Percentiles rank a stretch among this genome's conserved stretches.
Conservation (phyloP, 2,329 filamentous ascomycete species). For the Dactylellina parvicollis region DNA sequence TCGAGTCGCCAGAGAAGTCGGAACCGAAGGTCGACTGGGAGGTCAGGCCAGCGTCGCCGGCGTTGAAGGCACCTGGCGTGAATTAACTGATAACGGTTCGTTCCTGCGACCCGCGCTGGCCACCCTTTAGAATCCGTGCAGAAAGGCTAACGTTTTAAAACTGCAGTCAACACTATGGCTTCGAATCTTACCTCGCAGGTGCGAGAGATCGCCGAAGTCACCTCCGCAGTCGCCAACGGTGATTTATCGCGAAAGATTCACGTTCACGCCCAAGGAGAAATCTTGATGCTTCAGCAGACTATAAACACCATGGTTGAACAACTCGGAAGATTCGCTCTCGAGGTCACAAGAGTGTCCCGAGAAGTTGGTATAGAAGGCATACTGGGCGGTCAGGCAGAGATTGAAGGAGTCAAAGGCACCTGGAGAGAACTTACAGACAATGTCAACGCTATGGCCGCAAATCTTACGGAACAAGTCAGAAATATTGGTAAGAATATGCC, state of each 20-base stretch:
- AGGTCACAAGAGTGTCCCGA: slow-evolving; percentile 82
- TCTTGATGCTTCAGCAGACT: slow-evolving; percentile 82
- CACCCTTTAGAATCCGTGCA: background rate
- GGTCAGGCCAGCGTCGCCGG: slow-evolving; percentile 93
- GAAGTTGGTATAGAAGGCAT: slow-evolving; percentile 87
- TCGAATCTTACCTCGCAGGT: slow-evolving; percentile 65
- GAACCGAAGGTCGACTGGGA: slow-evolving; percentile 91
- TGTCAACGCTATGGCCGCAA: slow-evolving; percentile 60
- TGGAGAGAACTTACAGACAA: slow-evolving; percentile 79
- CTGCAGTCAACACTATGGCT: slow-evolving; percentile 59
- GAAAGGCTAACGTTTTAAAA: background rate
- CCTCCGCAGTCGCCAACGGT: slow-evolving; percentile 82
- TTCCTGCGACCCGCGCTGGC: slow-evolving; percentile 8
- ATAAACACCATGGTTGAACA: slow-evolving; percentile 93
- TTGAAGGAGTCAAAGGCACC: slow-evolving; percentile 85
- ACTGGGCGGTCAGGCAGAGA: slow-evolving; percentile 81
- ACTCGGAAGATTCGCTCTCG: slow-evolving; percentile 81
- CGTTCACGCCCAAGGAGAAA: slow-evolving; percentile 81
- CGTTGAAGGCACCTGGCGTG: slow-evolving; percentile 96
- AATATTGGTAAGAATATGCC: slow-evolving; percentile 57
- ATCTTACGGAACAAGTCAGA: slow-evolving; percentile 60
- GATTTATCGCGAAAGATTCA: slow-evolving; percentile 87
- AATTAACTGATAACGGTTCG: slow-evolving; percentile 79
- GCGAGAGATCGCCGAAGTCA: slow-evolving; percentile 84
- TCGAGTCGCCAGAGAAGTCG: slow-evolving; percentile 91